Evolutionary conservation across 2,329 filamentous ascomycete species (phyloP), one percentile per base, ranked within the genome.

Genomic region (Rasamsonia emersonii): DNA sequence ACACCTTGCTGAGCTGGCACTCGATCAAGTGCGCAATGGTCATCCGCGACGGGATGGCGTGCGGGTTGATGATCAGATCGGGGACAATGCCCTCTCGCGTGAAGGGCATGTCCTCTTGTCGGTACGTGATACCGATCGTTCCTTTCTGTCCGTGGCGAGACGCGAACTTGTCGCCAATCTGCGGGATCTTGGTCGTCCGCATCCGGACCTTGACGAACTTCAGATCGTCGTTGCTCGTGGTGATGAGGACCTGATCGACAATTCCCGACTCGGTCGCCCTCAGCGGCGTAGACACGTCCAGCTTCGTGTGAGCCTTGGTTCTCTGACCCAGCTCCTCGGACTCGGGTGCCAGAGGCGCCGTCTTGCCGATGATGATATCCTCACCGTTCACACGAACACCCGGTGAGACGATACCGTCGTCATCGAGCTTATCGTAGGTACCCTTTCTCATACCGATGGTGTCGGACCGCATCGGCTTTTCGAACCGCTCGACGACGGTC

Each of bases 21-120:
- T 98, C 91, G 58, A 98, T 93, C 75, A 98, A 88, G 72, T 98
- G 91, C 50, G 91, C 91, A 78, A 98, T 98, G 3, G 93, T 98
- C 91, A 98, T 98, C 76, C 91, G 91, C 34, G 91, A 98, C 0
- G 91, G 91, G 74, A 98, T 98, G 55, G 91, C 93, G 72, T 98
- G 91, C 1, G 91, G 91, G 62, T 98, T 98, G 71, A 98, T 96
- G 61, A 98, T 95, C 42, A 98, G 73, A 61, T 98, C 93, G 0
- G 93, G 91, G 0, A 82, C 82, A 32, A 98, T 75, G 49, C 93
- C 91, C 56, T 96, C 86, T 21, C 78, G 71, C 3, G 86, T 91
- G 61, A 98, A 98, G 0, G 93, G 93, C 93, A 98, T 98, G 54
- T 98, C 93, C 61, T 98, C 91, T 49, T 93, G 85, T 30, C 89